A percentile compares a stretch with the other conserved stretches of the same genome.
Conservation (phyloP, 1,284 basidiomycete species). For the Rhodotorula mucilaginosa region DNA sequence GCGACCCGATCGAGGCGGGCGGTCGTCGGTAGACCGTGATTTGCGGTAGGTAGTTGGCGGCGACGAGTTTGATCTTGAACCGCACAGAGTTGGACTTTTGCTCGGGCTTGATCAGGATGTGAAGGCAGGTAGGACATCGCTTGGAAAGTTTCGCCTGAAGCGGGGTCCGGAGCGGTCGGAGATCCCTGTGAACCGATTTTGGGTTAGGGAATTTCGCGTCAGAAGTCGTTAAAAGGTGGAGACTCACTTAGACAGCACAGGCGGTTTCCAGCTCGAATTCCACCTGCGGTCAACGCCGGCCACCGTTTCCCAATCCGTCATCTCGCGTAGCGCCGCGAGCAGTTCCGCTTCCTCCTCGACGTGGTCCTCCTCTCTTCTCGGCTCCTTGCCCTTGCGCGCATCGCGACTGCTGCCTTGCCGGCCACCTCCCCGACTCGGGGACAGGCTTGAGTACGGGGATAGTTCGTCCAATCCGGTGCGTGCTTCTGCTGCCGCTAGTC, state of each 20-base stretch:
- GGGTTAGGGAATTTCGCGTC: background rate
- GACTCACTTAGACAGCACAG: slow-evolving; percentile 56
- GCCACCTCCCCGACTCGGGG: slow-evolving; percentile 6
- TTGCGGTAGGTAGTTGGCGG: slow-evolving; percentile 85
- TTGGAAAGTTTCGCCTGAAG: slow-evolving; percentile 91
- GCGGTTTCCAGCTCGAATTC: slow-evolving; percentile 72
- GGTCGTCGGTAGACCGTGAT: slow-evolving; percentile 55
- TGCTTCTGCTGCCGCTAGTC: slow-evolving; percentile 6
- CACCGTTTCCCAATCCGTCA: slow-evolving; percentile 63
- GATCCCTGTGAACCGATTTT: slow-evolving; percentile 58
- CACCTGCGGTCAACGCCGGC: slow-evolving; percentile 74
- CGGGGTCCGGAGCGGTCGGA: slow-evolving; percentile 82
- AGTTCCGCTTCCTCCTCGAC: slow-evolving; percentile 64
- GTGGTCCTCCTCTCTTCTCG: slow-evolving; percentile 46
- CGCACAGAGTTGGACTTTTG: slow-evolving; percentile 88
- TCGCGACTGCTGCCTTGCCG: slow-evolving; percentile 3
- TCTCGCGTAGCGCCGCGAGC: slow-evolving; percentile 63
- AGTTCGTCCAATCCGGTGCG: slow-evolving; percentile 36
- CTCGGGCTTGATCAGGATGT: slow-evolving; percentile 97
- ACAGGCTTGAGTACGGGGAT: slow-evolving; percentile 28
- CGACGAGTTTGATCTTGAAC: slow-evolving; percentile 96
- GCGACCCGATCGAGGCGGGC: slow-evolving; percentile 31
- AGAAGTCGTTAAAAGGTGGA: background rate
- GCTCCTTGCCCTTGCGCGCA: background rate
- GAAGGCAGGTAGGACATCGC: slow-evolving; percentile 87